Conservation (phyloP, 805 yeast genomes). For the Wickerhamomyces strasburgensis region DNA sequence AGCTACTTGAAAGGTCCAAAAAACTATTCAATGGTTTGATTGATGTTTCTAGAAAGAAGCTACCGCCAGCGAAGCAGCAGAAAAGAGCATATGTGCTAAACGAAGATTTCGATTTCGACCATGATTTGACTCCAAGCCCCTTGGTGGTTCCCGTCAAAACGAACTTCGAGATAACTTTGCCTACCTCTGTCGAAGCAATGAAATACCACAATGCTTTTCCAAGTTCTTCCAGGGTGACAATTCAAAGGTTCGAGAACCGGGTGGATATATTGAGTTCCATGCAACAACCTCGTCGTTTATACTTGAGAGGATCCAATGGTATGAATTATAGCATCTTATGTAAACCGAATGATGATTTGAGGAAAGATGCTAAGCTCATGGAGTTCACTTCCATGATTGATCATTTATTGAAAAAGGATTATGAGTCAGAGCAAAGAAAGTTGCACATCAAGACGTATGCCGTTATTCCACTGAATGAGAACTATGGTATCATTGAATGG, state of each 20-base stretch:
- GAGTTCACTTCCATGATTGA: slow-evolving; percentile 84
- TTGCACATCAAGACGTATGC: slow-evolving; percentile 76
- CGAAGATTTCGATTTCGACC: slow-evolving; percentile 40
- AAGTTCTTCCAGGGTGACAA: slow-evolving; percentile 43
- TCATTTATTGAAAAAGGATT: slow-evolving; percentile 57
- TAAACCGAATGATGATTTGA: slow-evolving; percentile 83
- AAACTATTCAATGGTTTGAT: slow-evolving; percentile 26
- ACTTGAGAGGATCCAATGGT: slow-evolving; percentile 75
- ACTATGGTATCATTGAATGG: slow-evolving; percentile 88
- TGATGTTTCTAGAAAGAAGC: slow-evolving; percentile 22
- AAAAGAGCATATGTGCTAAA: slow-evolving; percentile 24
- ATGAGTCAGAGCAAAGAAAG: slow-evolving; percentile 68
- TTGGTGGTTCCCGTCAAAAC: slow-evolving; percentile 72
- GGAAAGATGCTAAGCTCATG: slow-evolving; percentile 93
- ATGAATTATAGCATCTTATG: slow-evolving; percentile 68
- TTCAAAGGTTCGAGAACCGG: slow-evolving; percentile 56
- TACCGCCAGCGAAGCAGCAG: slow-evolving; percentile 11
- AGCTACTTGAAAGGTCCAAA: slow-evolving; percentile 18
- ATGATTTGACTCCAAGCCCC: slow-evolving; percentile 36
- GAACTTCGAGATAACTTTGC: slow-evolving; percentile 64
- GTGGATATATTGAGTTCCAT: slow-evolving; percentile 74
- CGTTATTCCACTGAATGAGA: slow-evolving; percentile 82
- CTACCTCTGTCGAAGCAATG: slow-evolving; percentile 41
- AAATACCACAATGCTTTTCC: slow-evolving; percentile 41
- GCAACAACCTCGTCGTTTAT: slow-evolving; percentile 80